Base-by-base conservation (phyloP, 768 basidiomycete species). In the Gyrodon lividus region DNA sequence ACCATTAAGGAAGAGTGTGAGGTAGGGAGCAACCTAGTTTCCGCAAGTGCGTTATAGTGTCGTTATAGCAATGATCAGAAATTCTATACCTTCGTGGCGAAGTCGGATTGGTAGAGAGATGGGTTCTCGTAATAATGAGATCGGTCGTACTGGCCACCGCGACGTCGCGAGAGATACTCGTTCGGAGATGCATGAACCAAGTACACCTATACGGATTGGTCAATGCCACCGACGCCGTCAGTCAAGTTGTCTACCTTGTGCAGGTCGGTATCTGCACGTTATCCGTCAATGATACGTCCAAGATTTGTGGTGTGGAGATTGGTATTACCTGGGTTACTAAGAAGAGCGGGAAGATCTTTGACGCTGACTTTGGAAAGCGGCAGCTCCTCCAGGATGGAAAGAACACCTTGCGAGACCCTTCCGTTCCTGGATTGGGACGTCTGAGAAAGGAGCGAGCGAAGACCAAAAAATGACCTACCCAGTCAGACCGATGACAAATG, bases 1-100 rank as follows among this genome's bases (percentile, higher is more conserved):
- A 13, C 92, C 94, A 60, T 97, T 92, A 45, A 96, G 73, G 54
- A 96, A 78, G 6, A 95, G 78, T 0, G 89, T 91, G 4, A 92
- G 74, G 66, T 90, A 92, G 0, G 91, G 93, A 1, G 91, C 90
- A 28, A 95, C 75, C 89, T 93, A 52, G 9, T 7, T n/a, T 9
- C 4, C 31, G 12, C 24, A 46, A 8, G n/a, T 30, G 1, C 40
- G 26, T 28, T 43, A 30, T 17, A 54, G 17, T 35, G 47, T 48
- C 28, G 7, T 39, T 6, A 13, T 9, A 45, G 28, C 22, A 28
- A 33, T 9, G 10, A 41, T 30, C 6, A 47, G 33, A 7, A 1
- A n/a, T 12, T 14, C 59, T 63, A 17, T 52, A 89, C 92, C 72
- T 78, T 82, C 3, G 80, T 75, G 49, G 79, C 75, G 63, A 97